These are phyloP conservation scores for Falciphora oryzae DNA, from an alignment of 2,329 filamentous ascomycete genomes.

Conservation along the genomic window DNA sequence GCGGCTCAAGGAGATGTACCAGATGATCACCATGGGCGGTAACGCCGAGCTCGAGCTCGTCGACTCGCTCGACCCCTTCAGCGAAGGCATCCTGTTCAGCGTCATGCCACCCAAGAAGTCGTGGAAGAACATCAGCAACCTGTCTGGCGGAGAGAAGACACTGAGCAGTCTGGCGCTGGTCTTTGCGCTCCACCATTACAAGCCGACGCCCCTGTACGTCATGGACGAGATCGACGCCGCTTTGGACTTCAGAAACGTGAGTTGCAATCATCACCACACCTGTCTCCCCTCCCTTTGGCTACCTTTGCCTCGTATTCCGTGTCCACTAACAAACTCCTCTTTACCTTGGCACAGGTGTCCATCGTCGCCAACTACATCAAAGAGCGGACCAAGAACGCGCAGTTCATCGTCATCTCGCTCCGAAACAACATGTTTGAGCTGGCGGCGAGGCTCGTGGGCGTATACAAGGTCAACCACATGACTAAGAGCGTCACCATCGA, in stretches of 20 bases:
- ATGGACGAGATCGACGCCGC: slow-evolving; percentile 99
- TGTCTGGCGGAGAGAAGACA: slow-evolving; percentile 96
- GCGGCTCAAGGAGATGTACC: slow-evolving; percentile 98
- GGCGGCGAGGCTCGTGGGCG: slow-evolving; percentile 87
- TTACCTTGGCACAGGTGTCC: slow-evolving; percentile 57
- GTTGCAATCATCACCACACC: slow-evolving; percentile 31
- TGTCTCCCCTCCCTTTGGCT: slow-evolving; percentile 8
- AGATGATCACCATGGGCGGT: slow-evolving; percentile 99
- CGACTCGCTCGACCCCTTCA: slow-evolving; percentile 92
- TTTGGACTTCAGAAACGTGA: slow-evolving; percentile 93
- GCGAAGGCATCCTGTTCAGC: slow-evolving; percentile 91
- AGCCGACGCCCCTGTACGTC: slow-evolving; percentile 94
- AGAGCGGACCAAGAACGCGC: slow-evolving; percentile 96
- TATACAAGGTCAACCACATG: slow-evolving; percentile 99
- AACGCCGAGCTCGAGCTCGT: slow-evolving; percentile 97
- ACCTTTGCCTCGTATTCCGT: slow-evolving; percentile 13
- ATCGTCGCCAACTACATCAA: slow-evolving; percentile 99
- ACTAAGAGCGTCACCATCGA: slow-evolving; percentile 89
- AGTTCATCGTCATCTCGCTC: slow-evolving; percentile 97
- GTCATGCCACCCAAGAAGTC: slow-evolving; percentile 99
- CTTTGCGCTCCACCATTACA: slow-evolving; percentile 98
- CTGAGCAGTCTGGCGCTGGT: slow-evolving; percentile 87
- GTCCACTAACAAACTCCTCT: not conserved
- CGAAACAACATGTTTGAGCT: slow-evolving; percentile 99
- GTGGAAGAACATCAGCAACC: slow-evolving; percentile 98